Base-by-base conservation (phyloP, 208 protist genomes). In the Leptomonas seymouri region DNA sequence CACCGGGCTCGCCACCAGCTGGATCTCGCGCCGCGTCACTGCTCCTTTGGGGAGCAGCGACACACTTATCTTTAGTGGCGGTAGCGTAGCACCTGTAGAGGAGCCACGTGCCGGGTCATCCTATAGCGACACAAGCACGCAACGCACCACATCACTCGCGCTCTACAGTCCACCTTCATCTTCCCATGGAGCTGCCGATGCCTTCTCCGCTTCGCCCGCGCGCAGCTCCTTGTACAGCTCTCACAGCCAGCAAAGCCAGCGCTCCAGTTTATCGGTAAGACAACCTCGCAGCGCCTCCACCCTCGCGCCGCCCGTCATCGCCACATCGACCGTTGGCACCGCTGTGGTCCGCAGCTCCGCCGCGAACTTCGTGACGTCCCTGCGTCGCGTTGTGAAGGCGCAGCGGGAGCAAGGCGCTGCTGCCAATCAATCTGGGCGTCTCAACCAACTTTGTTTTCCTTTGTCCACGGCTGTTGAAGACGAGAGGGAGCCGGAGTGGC, bases 321-420 rank as follows among this genome's bases (percentile, higher is more conserved):
- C 34, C 7, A 16, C 16, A 27, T 74, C 73, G 4, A 46, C 67
- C 5, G 62, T 69, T 21, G 78, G 72, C 42, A 79, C 64, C 4
- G 78, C 68, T 4, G 78, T 83, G 0, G 58, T 62, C n/a, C 50
- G 54, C 49, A 83, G 53, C 68, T 67, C 49, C 48, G 72, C 56
- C 1, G 72, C 59, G 9, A 18, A 56, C 45, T 75, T 66, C 36
- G 57, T 53, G 12, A 67, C 31, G 20, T 36, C 70, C 23, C 50
- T 78, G 34, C 71, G 68, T 28, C 68, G 58, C 20, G 39, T 42
- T 5, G 77, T 78, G 48, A 53, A 67, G 14, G 46, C 46, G 45
- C 61, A 73, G 34, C 63, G 56, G 4, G 46, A 44, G 30, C 28
- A 58, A 16, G 45, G 20, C 2, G 66, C 42, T 4, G 3, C 28